A percentile compares a stretch with the other conserved stretches of the same genome.
These are phyloP conservation scores for Colletotrichum sp. DNA, from an alignment of 2,329 filamentous ascomycete species.

Conservation along the genomic window DNA sequence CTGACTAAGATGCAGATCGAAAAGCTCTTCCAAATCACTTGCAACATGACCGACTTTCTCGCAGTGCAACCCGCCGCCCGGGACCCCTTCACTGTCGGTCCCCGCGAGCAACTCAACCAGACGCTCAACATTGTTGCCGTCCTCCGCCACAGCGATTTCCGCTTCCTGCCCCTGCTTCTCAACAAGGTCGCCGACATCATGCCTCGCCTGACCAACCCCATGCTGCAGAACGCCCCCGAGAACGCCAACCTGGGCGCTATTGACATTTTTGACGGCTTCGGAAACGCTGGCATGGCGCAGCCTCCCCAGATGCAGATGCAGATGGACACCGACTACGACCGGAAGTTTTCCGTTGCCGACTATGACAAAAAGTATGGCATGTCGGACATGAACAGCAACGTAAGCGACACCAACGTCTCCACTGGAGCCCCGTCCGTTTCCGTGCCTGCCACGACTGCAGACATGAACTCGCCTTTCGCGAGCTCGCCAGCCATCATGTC, in stretches of 20 bases:
- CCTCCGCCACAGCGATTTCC: constrained; percentile 76
- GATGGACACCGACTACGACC: constrained; percentile 53
- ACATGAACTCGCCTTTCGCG: constrained; percentile 56
- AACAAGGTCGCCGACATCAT: constrained; percentile 77
- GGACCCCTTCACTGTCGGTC: constrained; percentile 68
- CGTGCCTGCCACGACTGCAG: constrained; percentile 28
- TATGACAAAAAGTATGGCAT: constrained; percentile 47
- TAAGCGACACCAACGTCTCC: constrained; percentile 35
- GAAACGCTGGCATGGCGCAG: constrained; percentile 66
- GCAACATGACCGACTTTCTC: constrained; percentile 76
- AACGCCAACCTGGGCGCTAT: constrained; percentile 56
- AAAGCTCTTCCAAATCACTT: constrained; percentile 80
- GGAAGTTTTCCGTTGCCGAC: constrained; percentile 49
- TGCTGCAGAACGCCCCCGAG: constrained; percentile 65
- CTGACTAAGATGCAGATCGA: constrained; percentile 60
- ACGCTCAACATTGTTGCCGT: constrained; percentile 71
- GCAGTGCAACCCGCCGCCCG: constrained; percentile 65
- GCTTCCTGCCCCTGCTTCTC: constrained; percentile 78
- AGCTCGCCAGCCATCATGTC: constrained; percentile 61
- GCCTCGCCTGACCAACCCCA: constrained; percentile 65
- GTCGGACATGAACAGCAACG: constrained; percentile 36
- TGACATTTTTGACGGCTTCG: constrained; percentile 72
- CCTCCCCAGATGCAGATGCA: constrained; percentile 48
- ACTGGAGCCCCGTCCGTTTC: constrained; percentile 31
- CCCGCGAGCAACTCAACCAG: constrained; percentile 75